phyloP scores from a whole-genome alignment of 352 stramenopile genomes.

The Hyaloperonospora brassicae region DNA sequence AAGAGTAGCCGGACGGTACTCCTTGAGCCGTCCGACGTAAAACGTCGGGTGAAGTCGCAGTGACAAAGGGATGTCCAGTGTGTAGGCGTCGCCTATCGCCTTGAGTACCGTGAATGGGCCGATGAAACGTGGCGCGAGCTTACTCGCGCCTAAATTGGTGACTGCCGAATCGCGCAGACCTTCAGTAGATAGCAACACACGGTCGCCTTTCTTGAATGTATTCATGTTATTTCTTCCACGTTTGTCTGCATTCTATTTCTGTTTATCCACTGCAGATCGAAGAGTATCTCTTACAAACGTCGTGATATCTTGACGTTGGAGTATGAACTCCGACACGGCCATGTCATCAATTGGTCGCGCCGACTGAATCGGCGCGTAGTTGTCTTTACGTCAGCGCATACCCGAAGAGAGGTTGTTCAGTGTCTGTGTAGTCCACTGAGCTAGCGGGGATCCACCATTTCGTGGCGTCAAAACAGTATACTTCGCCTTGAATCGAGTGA shows the following conservation, averaged over 20 bases:
- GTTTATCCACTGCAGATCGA: neutral
- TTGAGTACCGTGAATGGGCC: neutral
- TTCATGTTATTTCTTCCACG: slow-evolving; percentile 1
- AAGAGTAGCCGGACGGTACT: neutral
- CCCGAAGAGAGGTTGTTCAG: neutral
- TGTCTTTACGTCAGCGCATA: neutral
- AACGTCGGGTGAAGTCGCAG: neutral
- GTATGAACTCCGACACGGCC: neutral
- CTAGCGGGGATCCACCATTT: neutral
- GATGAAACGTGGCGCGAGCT: neutral
- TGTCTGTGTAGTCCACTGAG: neutral
- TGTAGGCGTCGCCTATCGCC: neutral
- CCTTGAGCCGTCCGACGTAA: neutral
- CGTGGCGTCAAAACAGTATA: neutral
- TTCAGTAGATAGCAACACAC: neutral
- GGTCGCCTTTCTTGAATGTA: neutral
- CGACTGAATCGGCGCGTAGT: neutral
- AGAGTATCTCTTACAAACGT: neutral
- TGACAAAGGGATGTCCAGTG: neutral
- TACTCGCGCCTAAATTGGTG: neutral
- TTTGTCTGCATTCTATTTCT: slow-evolving; percentile 3
- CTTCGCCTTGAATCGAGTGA: neutral
- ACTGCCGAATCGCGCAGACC: neutral
- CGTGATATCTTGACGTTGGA: neutral
- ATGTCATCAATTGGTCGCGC: neutral